phyloP scores from a whole-genome alignment of 176 grass and related monocot genomes.

The Bothriochloa decipiens region DNA sequence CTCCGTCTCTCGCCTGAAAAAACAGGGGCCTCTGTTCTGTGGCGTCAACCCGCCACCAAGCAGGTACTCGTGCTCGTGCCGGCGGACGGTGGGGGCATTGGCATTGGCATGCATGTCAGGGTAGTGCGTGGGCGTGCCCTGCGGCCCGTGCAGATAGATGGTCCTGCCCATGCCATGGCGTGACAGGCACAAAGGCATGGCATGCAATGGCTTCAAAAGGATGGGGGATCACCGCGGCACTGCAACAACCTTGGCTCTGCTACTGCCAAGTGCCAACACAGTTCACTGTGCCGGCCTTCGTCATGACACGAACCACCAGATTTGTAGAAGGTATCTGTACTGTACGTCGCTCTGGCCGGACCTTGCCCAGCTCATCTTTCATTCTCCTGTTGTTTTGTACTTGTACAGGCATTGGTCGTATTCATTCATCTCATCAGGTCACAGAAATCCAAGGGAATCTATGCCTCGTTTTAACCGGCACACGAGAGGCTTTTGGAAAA shows the following conservation, averaged over 20 bases:
- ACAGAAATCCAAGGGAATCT: constrained; percentile 27
- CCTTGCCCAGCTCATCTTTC: background rate
- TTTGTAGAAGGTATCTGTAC: too few relatives aligned
- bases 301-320: constrained; percentile 30
- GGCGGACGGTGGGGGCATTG: constrained; percentile 9
- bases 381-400: background rate
- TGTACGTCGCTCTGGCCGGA: background rate
- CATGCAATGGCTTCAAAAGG: background rate
- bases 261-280: background rate
- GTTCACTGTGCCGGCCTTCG: background rate
- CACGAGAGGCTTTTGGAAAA: constrained; percentile 23
- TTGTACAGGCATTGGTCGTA: background rate
- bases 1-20: constrained; percentile 36
- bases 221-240: background rate
- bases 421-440: constrained; percentile 18
- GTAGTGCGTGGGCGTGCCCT: constrained; percentile 53
- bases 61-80: constrained; percentile 29
- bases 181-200: background rate
- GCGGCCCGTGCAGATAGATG: too few relatives aligned
- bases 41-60: background rate
- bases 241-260: constrained; percentile 22
- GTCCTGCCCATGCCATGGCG: constrained; percentile 33
- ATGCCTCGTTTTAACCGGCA: constrained; percentile 15
- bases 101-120: constrained; percentile 19
- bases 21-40: constrained; percentile 19